phyloP scores from a whole-genome alignment of 1,139 yeast species.

The Debaryomycetaceae sp. region DNA sequence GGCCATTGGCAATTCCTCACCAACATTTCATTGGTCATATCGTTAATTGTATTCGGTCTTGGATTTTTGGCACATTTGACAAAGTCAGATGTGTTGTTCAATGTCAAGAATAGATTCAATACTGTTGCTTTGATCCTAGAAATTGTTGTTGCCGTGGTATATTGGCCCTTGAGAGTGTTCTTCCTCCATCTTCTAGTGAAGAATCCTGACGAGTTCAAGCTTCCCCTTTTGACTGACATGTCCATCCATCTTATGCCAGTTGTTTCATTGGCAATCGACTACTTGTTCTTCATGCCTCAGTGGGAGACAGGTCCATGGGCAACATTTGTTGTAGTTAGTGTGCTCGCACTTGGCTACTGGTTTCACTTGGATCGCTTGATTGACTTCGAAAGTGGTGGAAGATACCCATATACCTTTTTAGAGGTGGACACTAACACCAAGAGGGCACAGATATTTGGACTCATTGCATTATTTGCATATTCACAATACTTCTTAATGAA shows the following conservation, averaged over 20 bases:
- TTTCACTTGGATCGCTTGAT: constrained; percentile 45
- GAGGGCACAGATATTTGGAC: constrained; percentile 47
- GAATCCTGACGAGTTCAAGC: constrained; percentile 25
- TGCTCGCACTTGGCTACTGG: constrained; percentile 52
- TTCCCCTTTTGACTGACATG: constrained; percentile 52
- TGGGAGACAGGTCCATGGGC: constrained; percentile 34
- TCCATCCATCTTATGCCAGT: constrained; percentile 61
- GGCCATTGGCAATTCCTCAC: constrained; percentile 72
- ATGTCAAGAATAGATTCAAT: constrained; percentile 37
- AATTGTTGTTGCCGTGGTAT: constrained; percentile 54
- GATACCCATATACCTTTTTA: constrained; percentile 66
- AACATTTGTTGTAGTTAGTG: constrained; percentile 38
- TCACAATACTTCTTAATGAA: constrained; percentile 28
- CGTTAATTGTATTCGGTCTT: constrained; percentile 41
- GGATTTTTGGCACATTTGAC: constrained; percentile 40
- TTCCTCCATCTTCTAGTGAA: constrained; percentile 37
- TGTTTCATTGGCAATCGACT: constrained; percentile 48
- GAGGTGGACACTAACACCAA: constrained; percentile 44
- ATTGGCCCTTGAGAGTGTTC: constrained; percentile 64
- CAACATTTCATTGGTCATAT: constrained; percentile 40
- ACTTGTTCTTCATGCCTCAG: constrained; percentile 51
- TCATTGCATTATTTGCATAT: constrained; percentile 47
- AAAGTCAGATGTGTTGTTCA: constrained; percentile 18
- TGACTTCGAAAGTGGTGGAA: constrained; percentile 43
- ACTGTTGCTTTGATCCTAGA: constrained; percentile 57